Conservation (phyloP, 1,284 basidiomycete species). For the Dichomitus squalens region DNA sequence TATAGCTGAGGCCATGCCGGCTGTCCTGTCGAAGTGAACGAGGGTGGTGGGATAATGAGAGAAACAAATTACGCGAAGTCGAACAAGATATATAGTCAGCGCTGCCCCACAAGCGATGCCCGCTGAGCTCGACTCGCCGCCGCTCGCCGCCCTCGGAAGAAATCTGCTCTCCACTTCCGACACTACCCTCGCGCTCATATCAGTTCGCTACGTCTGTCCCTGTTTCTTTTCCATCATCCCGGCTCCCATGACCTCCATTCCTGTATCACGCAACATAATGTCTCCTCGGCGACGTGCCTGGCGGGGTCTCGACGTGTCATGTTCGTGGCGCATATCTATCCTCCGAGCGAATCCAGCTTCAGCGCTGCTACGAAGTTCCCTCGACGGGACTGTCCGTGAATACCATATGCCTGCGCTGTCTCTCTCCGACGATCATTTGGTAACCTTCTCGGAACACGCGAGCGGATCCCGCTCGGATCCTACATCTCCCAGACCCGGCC, state of each 20-base stretch:
- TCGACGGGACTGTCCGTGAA: not conserved
- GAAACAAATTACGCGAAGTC: not conserved
- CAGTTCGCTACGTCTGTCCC: conserved; percentile 13
- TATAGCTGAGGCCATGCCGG: conserved; percentile 7
- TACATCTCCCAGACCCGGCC: not conserved
- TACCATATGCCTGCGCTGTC: not conserved
- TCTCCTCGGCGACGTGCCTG: not conserved
- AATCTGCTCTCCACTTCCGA: not conserved
- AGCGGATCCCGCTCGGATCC: not conserved
- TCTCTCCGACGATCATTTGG: not conserved
- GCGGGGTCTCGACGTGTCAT: not conserved
- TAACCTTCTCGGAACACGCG: not conserved
- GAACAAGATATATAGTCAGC: conserved; percentile 2
- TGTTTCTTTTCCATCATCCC: conserved; percentile 16
- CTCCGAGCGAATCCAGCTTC: not conserved
- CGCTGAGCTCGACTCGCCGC: not conserved
- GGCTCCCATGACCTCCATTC: conserved; percentile 6
- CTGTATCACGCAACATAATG: not conserved
- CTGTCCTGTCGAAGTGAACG: no score
- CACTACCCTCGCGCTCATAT: conserved; percentile 3
- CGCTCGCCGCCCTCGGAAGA: not conserved
- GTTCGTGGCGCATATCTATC: not conserved
- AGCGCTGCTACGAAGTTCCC: not conserved
- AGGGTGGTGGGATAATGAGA: conserved; percentile 8
- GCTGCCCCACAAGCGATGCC: not conserved